A percentile compares a stretch with the other conserved stretches of the same genome.
These are phyloP conservation scores for Mucor racemosus DNA, from an alignment of 371 early-diverging fungal species.

Conservation along the genomic window DNA sequence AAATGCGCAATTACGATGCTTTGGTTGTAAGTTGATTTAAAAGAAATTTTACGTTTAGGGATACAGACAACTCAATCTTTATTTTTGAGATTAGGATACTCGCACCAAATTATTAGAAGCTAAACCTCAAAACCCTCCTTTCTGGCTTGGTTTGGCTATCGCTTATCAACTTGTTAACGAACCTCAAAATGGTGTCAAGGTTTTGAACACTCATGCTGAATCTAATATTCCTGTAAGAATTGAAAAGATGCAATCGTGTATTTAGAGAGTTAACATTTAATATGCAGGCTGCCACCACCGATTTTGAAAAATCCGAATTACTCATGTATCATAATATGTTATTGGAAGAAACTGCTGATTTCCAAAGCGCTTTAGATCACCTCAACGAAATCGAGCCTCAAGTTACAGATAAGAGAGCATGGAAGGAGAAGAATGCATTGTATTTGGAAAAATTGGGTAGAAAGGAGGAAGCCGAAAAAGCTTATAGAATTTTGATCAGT, in stretches of 20 bases:
- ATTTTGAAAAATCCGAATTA: constrained; percentile 81
- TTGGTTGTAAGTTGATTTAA: constrained; percentile 61
- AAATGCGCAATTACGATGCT: constrained; percentile 86
- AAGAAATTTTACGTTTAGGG: neutral
- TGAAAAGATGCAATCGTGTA: neutral
- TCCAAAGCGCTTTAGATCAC: constrained; percentile 75
- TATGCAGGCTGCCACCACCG: constrained; percentile 51
- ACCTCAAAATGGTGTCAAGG: constrained; percentile 75
- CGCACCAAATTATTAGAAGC: constrained; percentile 72
- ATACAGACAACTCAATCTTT: neutral
- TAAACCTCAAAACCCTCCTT: constrained; percentile 70
- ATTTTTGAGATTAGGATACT: constrained; percentile 54
- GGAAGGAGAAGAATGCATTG: constrained; percentile 78
- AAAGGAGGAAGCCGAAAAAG: constrained; percentile 73
- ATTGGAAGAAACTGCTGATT: constrained; percentile 82
- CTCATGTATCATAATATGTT: constrained; percentile 77
- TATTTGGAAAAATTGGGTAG: constrained; percentile 70
- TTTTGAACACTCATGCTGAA: constrained; percentile 73
- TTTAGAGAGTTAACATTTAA: neutral
- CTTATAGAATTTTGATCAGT: constrained; percentile 74
- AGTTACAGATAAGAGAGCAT: constrained; percentile 73
- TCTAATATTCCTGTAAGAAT: constrained; percentile 36
- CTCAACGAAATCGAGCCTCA: constrained; percentile 70
- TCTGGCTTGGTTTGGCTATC: constrained; percentile 89
- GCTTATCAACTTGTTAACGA: constrained; percentile 84